Evolutionary conservation across 805 yeast genomes (phyloP).

Genomic region (Wickerhamomyces kurtzmanii): DNA sequence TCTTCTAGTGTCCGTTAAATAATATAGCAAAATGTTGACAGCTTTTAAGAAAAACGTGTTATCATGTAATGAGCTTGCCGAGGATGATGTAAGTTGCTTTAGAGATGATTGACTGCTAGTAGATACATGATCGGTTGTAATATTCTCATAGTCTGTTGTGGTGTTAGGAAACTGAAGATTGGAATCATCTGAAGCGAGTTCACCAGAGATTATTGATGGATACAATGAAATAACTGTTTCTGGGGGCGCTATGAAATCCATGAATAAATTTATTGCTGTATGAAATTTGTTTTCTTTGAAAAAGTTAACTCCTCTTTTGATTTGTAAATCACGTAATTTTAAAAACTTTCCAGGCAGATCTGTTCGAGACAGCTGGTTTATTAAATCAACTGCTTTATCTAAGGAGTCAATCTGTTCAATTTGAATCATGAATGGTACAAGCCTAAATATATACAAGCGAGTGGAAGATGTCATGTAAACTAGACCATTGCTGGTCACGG

Average conservation of each 20-base stretch:
- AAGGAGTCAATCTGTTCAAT: background rate
- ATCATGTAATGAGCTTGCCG: no score
- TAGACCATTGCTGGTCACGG: conserved; percentile 3
- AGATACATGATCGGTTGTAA: no score
- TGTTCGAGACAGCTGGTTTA: conserved; percentile 20
- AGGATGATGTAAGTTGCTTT: no score
- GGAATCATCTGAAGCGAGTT: no score
- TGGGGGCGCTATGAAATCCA: conserved; percentile 52
- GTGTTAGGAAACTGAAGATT: no score
- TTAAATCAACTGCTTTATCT: conserved; percentile 24
- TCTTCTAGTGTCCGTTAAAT: conserved; percentile 39
- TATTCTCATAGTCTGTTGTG: no score
- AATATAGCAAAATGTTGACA: conserved; percentile 23
- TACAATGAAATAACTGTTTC: conserved; percentile 34
- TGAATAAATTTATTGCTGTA: conserved; percentile 32
- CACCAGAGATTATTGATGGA: conserved; percentile 26
- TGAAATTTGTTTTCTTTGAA: conserved; percentile 20
- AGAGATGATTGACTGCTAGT: no score
- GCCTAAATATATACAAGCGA: conserved; percentile 4
- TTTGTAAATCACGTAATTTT: conserved; percentile 32
- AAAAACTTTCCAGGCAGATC: conserved; percentile 19
- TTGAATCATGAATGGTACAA: conserved; percentile 2
- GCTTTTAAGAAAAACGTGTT: conserved; percentile 7
- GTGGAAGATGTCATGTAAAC: conserved; percentile 4
- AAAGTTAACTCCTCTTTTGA: conserved; percentile 26